phyloP scores from a whole-genome alignment of 2,329 filamentous ascomycete species.

The Alternaria triticimaculans region DNA sequence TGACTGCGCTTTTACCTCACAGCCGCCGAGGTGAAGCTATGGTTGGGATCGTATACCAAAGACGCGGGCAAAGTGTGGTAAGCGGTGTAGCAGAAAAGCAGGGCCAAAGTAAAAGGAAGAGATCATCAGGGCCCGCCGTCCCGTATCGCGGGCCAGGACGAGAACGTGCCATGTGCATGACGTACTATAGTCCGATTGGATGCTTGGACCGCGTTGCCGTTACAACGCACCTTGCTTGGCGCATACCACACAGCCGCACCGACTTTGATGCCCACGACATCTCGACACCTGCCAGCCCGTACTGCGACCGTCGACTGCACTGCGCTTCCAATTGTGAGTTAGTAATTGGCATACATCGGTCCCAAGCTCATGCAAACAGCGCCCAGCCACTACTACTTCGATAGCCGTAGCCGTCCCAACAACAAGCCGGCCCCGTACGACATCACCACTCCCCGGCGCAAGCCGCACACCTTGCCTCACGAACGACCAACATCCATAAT shows the following conservation, averaged over 20 bases:
- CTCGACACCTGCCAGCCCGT: slow-evolving; percentile 9
- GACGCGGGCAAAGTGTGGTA: not conserved
- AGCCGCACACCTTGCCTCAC: slow-evolving; percentile 11
- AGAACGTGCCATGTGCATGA: not conserved
- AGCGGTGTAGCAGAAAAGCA: not conserved
- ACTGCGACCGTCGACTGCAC: not conserved
- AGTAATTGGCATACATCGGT: not conserved
- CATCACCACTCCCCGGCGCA: slow-evolving; percentile 14
- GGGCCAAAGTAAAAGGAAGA: slow-evolving; percentile 3
- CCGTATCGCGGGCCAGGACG: not conserved
- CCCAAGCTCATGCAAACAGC: not conserved
- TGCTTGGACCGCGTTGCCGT: slow-evolving; percentile 8
- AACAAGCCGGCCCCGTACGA: slow-evolving; percentile 7
- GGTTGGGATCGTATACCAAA: not conserved
- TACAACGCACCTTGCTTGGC: slow-evolving; percentile 10
- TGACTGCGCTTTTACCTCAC: not conserved
- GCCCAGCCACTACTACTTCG: slow-evolving; percentile 8
- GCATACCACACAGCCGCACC: slow-evolving; percentile 10
- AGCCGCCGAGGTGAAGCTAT: not conserved
- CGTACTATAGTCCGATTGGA: slow-evolving; percentile 2
- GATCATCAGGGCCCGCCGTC: slow-evolving; percentile 11
- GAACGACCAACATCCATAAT: not conserved
- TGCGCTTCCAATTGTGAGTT: not conserved
- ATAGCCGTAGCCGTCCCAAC: slow-evolving; percentile 9
- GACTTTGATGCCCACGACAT: slow-evolving; percentile 13